A percentile compares a stretch with the other conserved stretches of the same genome.
These are phyloP conservation scores for Ganoderma meredithae DNA, from an alignment of 1,284 basidiomycete species.

Conservation along the genomic window DNA sequence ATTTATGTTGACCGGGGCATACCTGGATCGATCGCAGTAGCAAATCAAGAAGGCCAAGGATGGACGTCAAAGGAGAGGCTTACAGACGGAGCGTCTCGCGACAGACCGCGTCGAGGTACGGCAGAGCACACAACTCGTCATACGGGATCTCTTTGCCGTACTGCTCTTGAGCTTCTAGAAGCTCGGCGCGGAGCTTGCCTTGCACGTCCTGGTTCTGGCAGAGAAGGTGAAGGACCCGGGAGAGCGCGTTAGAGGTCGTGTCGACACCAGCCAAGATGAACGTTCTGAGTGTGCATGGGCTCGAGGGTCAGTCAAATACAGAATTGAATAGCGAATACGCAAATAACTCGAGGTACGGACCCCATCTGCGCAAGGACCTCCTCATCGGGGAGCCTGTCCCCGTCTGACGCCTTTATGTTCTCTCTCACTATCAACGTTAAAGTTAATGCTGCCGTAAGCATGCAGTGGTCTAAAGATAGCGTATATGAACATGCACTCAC, in stretches of 20 bases:
- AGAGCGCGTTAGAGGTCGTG: conserved; percentile 20
- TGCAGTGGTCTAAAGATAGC: background rate
- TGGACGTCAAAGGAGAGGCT: conserved; percentile 16
- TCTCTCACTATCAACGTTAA: background rate
- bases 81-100: conserved; percentile 37
- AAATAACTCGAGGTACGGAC: conserved; percentile 30
- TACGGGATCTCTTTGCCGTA: conserved; percentile 34
- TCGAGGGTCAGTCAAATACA: background rate
- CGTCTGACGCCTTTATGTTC: conserved; percentile 11
- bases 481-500: conserved; percentile 13
- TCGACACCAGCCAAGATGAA: conserved; percentile 19
- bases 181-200: background rate
- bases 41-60: too few species aligned
- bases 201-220: conserved; percentile 5
- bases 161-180: background rate
- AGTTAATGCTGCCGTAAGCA: too few species aligned
- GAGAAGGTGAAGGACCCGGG: conserved; percentile 13
- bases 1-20: background rate
- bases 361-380: conserved; percentile 44
- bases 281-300: conserved; percentile 6
- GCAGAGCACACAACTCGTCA: conserved; percentile 40
- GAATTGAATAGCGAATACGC: background rate
- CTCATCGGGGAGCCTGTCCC: conserved; percentile 40
- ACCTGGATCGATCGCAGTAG: background rate
- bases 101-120: conserved; percentile 44